Evolutionary conservation across 2,329 filamentous ascomycete species (phyloP).

Genomic region (Diaporthe helianthi): DNA sequence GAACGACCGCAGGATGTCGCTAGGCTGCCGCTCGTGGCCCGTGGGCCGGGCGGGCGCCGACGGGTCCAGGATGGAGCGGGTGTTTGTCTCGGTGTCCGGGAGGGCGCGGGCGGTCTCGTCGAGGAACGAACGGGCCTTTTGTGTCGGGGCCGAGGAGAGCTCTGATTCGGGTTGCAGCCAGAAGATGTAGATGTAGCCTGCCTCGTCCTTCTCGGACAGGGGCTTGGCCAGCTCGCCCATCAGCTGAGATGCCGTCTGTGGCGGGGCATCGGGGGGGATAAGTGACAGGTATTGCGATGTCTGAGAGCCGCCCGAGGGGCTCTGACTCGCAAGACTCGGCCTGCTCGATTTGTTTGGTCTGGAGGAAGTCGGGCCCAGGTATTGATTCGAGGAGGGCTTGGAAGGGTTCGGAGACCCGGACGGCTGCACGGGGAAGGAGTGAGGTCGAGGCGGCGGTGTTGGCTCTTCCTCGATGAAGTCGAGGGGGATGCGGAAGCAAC

Average conservation of each 20-base stretch:
- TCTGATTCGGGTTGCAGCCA: conserved; percentile 81
- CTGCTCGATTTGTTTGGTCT: conserved; percentile 38
- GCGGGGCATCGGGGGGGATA: conserved; percentile 72
- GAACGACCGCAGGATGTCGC: conserved; percentile 62
- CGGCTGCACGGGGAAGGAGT: conserved; percentile 54
- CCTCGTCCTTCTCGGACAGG: conserved; percentile 75
- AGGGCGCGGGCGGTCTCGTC: conserved; percentile 47
- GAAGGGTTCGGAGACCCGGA: conserved; percentile 32
- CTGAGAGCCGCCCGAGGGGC: conserved; percentile 42
- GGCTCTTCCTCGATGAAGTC: conserved; percentile 46
- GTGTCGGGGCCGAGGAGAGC: conserved; percentile 60
- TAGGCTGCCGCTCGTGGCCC: conserved; percentile 53
- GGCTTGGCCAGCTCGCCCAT: conserved; percentile 79
- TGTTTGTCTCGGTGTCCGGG: conserved; percentile 54
- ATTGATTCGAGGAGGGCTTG: conserved; percentile 42
- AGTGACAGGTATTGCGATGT: conserved; percentile 64
- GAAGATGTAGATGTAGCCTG: conserved; percentile 98
- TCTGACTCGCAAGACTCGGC: conserved; percentile 35
- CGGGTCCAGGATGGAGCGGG: conserved; percentile 65
- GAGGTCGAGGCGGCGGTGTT: conserved; percentile 50
- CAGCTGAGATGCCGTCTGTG: conserved; percentile 73
- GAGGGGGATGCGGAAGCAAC: conserved; percentile 60
- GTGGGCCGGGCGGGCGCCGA: conserved; percentile 45
- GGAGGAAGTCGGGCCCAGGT: conserved; percentile 40
- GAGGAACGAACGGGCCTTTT: conserved; percentile 66